These are phyloP conservation scores for Kregervanrija pseudodelftensis DNA, from an alignment of 805 yeast genomes.

Conservation along the genomic window DNA sequence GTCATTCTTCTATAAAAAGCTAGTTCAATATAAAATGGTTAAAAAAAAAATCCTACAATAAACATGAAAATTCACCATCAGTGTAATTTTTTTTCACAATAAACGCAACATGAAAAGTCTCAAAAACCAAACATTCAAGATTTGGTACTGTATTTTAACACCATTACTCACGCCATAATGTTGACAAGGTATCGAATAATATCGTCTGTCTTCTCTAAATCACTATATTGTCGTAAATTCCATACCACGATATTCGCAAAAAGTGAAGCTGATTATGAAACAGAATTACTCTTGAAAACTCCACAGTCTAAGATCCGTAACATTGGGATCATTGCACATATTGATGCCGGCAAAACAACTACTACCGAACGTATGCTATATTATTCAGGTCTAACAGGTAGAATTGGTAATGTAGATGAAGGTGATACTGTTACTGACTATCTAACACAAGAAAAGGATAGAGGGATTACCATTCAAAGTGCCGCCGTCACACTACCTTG, in stretches of 20 bases:
- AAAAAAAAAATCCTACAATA: background rate
- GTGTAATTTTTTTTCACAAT: too few species aligned
- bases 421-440: constrained; percentile 97
- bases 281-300: constrained; percentile 15
- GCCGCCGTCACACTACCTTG: constrained; percentile 93
- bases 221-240: too few species aligned
- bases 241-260: too few species aligned
- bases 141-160: too few species aligned
- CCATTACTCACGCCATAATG: background rate
- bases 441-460: constrained; percentile 77
- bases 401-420: constrained; percentile 90
- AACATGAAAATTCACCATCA: too few species aligned
- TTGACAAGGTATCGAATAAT: too few species aligned
- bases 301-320: constrained; percentile 50
- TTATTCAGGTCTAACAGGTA: constrained; percentile 69
- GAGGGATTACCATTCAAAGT: constrained; percentile 95
- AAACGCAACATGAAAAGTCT: too few species aligned
- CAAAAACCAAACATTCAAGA: too few species aligned
- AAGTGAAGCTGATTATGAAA: constrained; percentile 8
- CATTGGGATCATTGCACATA: constrained; percentile 97
- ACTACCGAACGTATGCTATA: constrained; percentile 95
- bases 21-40: background rate
- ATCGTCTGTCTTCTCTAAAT: too few species aligned
- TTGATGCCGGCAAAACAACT: constrained; percentile 98
- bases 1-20: constrained; percentile 4